Evolutionary conservation across 345 rosid genomes (phyloP).

Genomic region (Melaleuca quinquenervia): DNA sequence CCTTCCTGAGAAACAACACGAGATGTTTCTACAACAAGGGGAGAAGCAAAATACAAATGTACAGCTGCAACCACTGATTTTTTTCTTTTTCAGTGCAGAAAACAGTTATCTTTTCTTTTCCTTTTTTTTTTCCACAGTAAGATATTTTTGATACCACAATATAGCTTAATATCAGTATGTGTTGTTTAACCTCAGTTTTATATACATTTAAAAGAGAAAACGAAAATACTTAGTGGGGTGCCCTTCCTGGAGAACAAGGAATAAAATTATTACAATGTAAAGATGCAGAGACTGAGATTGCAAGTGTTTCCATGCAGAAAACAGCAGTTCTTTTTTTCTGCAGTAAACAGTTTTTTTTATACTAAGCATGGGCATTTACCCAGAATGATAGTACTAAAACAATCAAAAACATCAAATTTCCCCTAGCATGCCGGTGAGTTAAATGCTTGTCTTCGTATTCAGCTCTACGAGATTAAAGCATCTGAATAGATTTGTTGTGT

Average conservation of each 20-base stretch:
- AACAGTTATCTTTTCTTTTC: not conserved
- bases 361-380: not conserved
- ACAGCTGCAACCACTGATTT: not conserved
- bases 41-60: not conserved
- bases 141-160: not conserved
- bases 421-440: not conserved
- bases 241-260: no score
- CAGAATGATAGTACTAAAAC: not conserved
- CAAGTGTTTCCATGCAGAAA: no score
- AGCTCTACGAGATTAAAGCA: not conserved
- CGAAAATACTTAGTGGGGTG: not conserved
- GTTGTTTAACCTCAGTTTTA: not conserved
- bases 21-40: not conserved
- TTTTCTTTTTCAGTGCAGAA: not conserved
- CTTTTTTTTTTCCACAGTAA: not conserved
- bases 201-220: not conserved
- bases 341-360: no score
- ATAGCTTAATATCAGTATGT: not conserved
- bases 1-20: not conserved
- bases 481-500: not conserved
- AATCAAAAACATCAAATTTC: not conserved
- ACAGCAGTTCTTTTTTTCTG: no score
- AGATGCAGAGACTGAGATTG: no score
- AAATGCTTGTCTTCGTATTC: not conserved
- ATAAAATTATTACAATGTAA: no score